Base-by-base conservation (phyloP, 345 rosid genomes). In the Arabis alpina region DNA sequence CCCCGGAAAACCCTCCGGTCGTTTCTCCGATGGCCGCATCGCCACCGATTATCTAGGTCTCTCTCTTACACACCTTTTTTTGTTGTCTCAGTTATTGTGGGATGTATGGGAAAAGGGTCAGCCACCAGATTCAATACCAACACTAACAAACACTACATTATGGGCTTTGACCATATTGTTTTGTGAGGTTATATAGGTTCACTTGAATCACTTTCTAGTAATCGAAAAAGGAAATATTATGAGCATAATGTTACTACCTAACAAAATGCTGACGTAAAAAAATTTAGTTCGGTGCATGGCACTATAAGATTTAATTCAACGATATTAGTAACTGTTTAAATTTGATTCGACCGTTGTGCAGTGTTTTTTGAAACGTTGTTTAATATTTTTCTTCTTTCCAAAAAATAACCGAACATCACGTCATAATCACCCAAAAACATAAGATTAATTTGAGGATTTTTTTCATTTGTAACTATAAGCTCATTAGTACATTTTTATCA, bases 1-100 rank as follows among this genome's bases (percentile, higher is more conserved):
- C 43, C 91, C 91, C 3, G 76, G 79, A 11, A 70, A 66, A 51
- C 92, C 92, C 4, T 44, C 85, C 49, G 92, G 92, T 43, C 87
- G 92, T 62, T 87, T 77, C 76, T 87, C 89, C 52, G 82, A 83
- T 39, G 89, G 92, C 36, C 83, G 87, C 7, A 54, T 87, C 63
- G 41, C 79, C 73, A 85, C 92, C 10, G 92, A 85, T 72, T 85
- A 52, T 59, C 50, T 87, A 11, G 89, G 89, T 85, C 59, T 60
- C 61, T 42, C 49, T 75, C 50, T 14, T 24, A 2, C 28, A 34
- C 62, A 30, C 32, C 13, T 14, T 4, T 54, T 3, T 19, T 12
- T 2, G 23, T 62, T 15, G 23, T 44, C 19, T 61, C 40, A 61
- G 13, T 61, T 5, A 40, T 40, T 61, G 42, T 16, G 36, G 42